phyloP scores from a whole-genome alignment of 805 yeast species.

The Sugiyamaella americana region DNA sequence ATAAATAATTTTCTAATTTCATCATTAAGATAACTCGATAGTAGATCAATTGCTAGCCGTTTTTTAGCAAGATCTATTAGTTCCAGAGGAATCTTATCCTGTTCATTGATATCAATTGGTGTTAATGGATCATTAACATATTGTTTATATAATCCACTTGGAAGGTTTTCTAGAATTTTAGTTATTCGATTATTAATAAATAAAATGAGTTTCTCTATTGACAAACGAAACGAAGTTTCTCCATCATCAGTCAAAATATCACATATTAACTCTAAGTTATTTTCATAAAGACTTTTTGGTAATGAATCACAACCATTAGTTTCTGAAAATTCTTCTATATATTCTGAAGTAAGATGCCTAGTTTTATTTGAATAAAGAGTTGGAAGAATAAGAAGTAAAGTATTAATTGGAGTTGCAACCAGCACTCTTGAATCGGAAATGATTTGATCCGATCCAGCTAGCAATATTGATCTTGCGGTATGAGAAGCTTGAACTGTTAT shows the following conservation, averaged over 20 bases:
- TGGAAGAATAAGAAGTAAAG: conserved; percentile 24
- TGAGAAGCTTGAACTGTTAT: background rate
- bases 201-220: background rate
- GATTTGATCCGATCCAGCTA: background rate
- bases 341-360: conserved; percentile 23
- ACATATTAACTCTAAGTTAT: conserved; percentile 2
- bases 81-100: background rate
- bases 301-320: conserved; percentile 13
- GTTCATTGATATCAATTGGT: background rate
- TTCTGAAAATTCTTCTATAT: conserved; percentile 23
- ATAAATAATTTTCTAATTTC: conserved; percentile 10
- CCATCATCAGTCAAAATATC: conserved; percentile 3
- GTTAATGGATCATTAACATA: background rate
- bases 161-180: background rate
- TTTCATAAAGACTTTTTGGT: conserved; percentile 12
- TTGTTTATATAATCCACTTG: background rate
- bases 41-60: conserved; percentile 16
- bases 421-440: conserved; percentile 10
- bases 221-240: conserved; percentile 4
- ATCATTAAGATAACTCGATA: conserved; percentile 15
- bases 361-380: conserved; percentile 16
- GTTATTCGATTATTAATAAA: background rate
- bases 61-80: conserved; percentile 15
- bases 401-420: conserved; percentile 26
- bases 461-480: background rate